These are phyloP conservation scores for Ganoderma resinaceum DNA, from an alignment of 1,284 basidiomycete genomes.

Conservation along the genomic window DNA sequence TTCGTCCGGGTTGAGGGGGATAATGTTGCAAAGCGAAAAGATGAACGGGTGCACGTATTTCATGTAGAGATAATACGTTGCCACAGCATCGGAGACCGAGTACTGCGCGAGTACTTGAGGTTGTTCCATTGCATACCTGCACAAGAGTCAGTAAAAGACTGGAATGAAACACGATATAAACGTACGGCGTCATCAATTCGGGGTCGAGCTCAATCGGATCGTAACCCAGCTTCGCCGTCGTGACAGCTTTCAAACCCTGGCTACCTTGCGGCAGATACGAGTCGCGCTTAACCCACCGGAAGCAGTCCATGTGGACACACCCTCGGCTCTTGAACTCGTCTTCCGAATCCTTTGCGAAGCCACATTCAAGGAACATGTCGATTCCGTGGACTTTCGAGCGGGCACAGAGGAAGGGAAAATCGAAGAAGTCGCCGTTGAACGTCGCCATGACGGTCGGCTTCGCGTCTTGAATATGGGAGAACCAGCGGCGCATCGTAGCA, in stretches of 20 bases:
- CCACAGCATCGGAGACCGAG: conserved; percentile 99
- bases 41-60: conserved; percentile 99
- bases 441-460: conserved; percentile 98
- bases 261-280: conserved; percentile 99
- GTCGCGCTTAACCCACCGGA: conserved; percentile 99
- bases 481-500: conserved; percentile 87
- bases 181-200: conserved; percentile 97
- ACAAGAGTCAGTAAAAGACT: neutral
- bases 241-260: conserved; percentile 98
- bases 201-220: conserved; percentile 98
- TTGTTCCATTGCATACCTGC: conserved; percentile 94
- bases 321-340: conserved; percentile 95
- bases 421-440: conserved; percentile 99
- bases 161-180: neutral
- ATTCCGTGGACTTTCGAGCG: conserved; percentile 90
- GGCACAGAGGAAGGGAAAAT: conserved; percentile 97
- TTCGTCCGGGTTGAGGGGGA: conserved; percentile 96
- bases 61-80: conserved; percentile 99
- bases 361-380: conserved; percentile 96
- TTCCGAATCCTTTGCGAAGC: conserved; percentile 91
- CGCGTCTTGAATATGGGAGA: conserved; percentile 91
- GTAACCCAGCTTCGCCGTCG: conserved; percentile 96
- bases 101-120: conserved; percentile 96
- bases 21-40: conserved; percentile 99
- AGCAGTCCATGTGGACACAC: conserved; percentile 99